Conservation (phyloP, 2,329 filamentous ascomycete genomes). For the Tolypocladium sp. region DNA sequence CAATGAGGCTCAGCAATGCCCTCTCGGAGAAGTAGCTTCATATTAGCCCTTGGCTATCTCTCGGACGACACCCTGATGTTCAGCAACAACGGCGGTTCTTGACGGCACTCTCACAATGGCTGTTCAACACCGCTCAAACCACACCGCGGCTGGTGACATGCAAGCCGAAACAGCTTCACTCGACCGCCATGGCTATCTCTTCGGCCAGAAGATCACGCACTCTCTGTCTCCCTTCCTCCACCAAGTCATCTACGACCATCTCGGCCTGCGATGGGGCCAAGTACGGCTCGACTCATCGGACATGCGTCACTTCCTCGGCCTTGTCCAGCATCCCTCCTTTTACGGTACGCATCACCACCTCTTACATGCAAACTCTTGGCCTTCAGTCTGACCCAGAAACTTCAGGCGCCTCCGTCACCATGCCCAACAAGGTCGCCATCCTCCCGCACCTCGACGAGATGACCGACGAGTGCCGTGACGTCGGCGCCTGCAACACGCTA, state of each 20-base stretch:
- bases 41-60: neutral
- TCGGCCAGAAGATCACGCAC: conserved; percentile 46
- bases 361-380: neutral
- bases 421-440: conserved; percentile 77
- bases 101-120: neutral
- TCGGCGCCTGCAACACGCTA: conserved; percentile 74
- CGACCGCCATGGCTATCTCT: conserved; percentile 43
- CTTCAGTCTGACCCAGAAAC: neutral
- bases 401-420: conserved; percentile 62
- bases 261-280: conserved; percentile 42
- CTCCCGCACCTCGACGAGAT: conserved; percentile 64
- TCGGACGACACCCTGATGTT: neutral
- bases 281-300: conserved; percentile 42
- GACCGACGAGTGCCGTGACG: conserved; percentile 61
- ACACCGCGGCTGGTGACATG: neutral
- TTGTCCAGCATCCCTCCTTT: conserved; percentile 49
- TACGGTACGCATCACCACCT: conserved; percentile 39
- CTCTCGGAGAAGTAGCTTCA: neutral
- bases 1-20: neutral
- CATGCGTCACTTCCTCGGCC: conserved; percentile 36
- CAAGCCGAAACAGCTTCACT: conserved; percentile 15
- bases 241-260: conserved; percentile 39
- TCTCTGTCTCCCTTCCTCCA: conserved; percentile 48
- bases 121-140: neutral
- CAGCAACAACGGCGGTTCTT: neutral